Conservation (phyloP, 345 rosid species). For the Jatropha curcas region DNA sequence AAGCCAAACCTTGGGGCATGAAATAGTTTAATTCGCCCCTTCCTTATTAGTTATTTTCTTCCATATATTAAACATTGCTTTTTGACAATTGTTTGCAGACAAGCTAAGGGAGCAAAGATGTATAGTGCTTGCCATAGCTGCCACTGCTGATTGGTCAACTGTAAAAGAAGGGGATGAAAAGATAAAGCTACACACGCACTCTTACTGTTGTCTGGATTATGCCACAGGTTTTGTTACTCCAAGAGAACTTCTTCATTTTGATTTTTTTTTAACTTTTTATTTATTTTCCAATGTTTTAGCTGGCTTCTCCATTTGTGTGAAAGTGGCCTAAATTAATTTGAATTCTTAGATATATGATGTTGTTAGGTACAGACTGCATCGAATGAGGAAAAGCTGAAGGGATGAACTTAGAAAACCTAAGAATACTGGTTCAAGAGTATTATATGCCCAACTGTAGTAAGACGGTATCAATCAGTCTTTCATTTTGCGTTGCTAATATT, state of each 20-base stretch:
- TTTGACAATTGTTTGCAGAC: constrained; percentile 54
- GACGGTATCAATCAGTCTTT: constrained; percentile 50
- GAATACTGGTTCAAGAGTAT: constrained; percentile 87
- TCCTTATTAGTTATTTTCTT: too few species aligned
- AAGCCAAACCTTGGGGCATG: too few species aligned
- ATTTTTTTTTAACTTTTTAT: neutral
- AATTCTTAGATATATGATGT: constrained; percentile 76
- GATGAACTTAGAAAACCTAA: constrained; percentile 87
- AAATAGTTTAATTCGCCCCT: too few species aligned
- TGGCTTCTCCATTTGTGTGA: constrained; percentile 15
- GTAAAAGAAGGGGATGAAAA: constrained; percentile 78
- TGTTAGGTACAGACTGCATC: constrained; percentile 69
- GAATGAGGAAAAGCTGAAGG: constrained; percentile 71
- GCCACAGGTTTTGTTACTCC: constrained; percentile 54
- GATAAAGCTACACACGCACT: constrained; percentile 80
- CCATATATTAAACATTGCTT: neutral
- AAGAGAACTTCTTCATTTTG: neutral
- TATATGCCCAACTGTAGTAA: constrained; percentile 79
- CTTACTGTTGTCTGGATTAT: constrained; percentile 92
- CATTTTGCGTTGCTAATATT: neutral
- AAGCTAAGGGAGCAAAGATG: constrained; percentile 78
- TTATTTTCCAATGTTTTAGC: constrained; percentile 2
- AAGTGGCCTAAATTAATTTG: constrained; percentile 22
- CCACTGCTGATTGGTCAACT: constrained; percentile 52
- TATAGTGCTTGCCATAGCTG: constrained; percentile 80